Evolutionary conservation across 768 basidiomycete species (phyloP), one percentile per base, ranked within the genome.

Genomic region (Amanita rimosa): DNA sequence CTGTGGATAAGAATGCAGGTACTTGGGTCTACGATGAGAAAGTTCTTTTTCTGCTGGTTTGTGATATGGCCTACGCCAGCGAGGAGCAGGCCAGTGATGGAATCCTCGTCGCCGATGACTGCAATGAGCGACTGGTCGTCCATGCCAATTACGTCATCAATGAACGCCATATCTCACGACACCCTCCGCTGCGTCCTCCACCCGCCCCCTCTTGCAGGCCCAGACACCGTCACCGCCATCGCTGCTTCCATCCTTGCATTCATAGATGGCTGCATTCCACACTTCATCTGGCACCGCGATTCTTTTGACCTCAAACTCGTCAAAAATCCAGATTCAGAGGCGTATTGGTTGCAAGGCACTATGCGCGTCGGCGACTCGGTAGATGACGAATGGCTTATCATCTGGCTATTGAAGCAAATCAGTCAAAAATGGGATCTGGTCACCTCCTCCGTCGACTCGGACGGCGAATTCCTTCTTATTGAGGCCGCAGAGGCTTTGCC

Each of bases 51-150:
- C 70, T 92, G 89, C 38, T 85, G 76, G 51, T 86, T 81, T 57
- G 85, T 83, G 53, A 97, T 74, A 64, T 99, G 87, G 0, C 96
- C 96, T 40, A 98, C 78, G 31, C 96, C 96, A 5, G 96, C 96
- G 42, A 99, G 75, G 36, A 99, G 76, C 13, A 98, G 75, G 36
- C 96, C 96, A 0, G 96, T 98, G 53, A 98, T 89, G 3, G 95
- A 91, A 69, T 99, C 96, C 95, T 99, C 96, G 64, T 98, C 96
- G 35, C 95, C 96, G 56, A 99, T 98, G 62, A 94, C 91, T 29
- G 96, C 95, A 36, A 99, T 76, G 36, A 98, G 70, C 52, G 76
- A 85, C 48, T 95, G 78, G 65, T 95, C 85, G 66, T 86, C 64
- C 51, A 59, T 67, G 19, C 69, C 45, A 79, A 81, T 80, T 45